Evolutionary conservation across 2,329 filamentous ascomycete genomes (phyloP).

Genomic region (Aspergillus thermomutatus): DNA sequence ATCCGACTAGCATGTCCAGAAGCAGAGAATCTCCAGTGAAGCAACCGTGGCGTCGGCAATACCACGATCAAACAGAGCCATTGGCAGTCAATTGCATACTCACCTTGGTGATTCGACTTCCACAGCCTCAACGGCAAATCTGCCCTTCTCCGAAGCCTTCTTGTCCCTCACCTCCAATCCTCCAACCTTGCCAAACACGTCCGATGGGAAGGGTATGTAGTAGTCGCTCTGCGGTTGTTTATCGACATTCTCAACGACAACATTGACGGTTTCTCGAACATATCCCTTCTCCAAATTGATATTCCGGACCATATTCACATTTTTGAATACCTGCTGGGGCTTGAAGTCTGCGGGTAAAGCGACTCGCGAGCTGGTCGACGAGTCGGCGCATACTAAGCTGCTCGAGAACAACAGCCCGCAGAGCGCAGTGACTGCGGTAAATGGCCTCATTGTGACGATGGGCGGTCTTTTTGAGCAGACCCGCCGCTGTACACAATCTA

Average conservation of each 20-base stretch:
- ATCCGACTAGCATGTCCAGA: not conserved
- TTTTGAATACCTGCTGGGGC: constrained; percentile 89
- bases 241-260: constrained; percentile 87
- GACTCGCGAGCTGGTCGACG: constrained; percentile 30
- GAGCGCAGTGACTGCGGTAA: constrained; percentile 35
- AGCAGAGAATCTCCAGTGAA: constrained; percentile 1
- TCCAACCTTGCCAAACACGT: constrained; percentile 72
- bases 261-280: constrained; percentile 84
- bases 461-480: constrained; percentile 22
- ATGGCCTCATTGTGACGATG: constrained; percentile 39
- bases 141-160: constrained; percentile 66
- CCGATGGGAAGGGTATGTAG: constrained; percentile 79
- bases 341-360: constrained; percentile 57
- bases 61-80: constrained; percentile 13
- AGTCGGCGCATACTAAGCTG: constrained; percentile 31
- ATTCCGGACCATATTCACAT: constrained; percentile 83
- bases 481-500: constrained; percentile 23
- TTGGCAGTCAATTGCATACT: constrained; percentile 50
- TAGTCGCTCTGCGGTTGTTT: constrained; percentile 80
- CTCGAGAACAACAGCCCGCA: constrained; percentile 34
- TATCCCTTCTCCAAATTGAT: constrained; percentile 94
- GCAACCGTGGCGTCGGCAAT: constrained; percentile 12
- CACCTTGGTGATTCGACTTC: constrained; percentile 55
- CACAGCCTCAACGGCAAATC: constrained; percentile 67
- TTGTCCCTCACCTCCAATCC: constrained; percentile 90